Evolutionary conservation across 495 filamentous ascomycete genomes (phyloP).

Genomic region (Penicilliopsis zonata): DNA sequence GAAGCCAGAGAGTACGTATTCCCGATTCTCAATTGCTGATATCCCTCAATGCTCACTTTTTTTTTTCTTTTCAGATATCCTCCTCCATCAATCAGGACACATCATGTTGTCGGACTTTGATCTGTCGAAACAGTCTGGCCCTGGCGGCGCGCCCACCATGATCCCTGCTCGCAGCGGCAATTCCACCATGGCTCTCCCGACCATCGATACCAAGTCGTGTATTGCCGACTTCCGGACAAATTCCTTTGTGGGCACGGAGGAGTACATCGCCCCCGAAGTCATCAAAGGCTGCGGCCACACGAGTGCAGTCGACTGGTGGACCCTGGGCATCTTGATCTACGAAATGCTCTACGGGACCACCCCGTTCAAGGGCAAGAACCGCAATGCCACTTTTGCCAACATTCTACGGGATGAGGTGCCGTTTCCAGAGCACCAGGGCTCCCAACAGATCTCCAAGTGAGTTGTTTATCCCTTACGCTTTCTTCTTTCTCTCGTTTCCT

Average conservation of each 20-base stretch:
- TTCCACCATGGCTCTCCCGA: conserved; percentile 70
- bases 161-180: conserved; percentile 79
- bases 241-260: conserved; percentile 95
- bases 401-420: conserved; percentile 89
- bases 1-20: conserved; percentile 87
- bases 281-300: conserved; percentile 98
- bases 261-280: conserved; percentile 97
- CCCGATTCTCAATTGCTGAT: background rate
- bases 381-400: conserved; percentile 95
- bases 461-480: conserved; percentile 16
- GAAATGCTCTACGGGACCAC: conserved; percentile 99
- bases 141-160: conserved; percentile 94
- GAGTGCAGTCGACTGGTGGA: conserved; percentile 99
- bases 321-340: conserved; percentile 88
- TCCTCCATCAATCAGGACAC: conserved; percentile 94
- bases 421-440: conserved; percentile 80
- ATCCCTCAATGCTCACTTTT: background rate
- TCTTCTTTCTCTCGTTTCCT: conserved; percentile 2
- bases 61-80: conserved; percentile 54
- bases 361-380: conserved; percentile 98
- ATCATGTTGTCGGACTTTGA: conserved; percentile 99
- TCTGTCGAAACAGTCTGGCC: conserved; percentile 92
- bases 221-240: conserved; percentile 98
- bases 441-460: conserved; percentile 83
- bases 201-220: conserved; percentile 96